Evolutionary conservation across 2,329 filamentous ascomycete species (phyloP).

Genomic region (Botrytis hyacinthi): DNA sequence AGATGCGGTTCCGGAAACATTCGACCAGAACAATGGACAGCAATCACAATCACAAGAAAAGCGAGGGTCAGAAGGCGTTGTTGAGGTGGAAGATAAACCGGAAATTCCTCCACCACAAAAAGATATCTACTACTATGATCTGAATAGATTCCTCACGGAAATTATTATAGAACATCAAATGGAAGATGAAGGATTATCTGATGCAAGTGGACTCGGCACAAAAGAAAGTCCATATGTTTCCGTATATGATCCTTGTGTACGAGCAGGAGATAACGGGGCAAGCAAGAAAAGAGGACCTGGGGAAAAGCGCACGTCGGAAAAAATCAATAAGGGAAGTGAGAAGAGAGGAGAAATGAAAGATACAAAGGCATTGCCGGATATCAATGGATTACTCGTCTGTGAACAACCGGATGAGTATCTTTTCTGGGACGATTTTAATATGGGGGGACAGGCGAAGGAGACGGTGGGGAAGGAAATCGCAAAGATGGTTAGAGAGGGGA

Average conservation of each 20-base stretch:
- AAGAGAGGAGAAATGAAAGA: neutral
- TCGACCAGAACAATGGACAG: neutral
- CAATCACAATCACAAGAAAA: neutral
- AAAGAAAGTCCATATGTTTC: slow-evolving; percentile 28
- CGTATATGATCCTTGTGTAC: slow-evolving; percentile 32
- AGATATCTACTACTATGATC: slow-evolving; percentile 31
- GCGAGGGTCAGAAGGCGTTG: neutral
- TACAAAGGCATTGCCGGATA: slow-evolving; percentile 13
- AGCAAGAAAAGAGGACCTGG: slow-evolving; percentile 14
- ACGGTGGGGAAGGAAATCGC: slow-evolving; percentile 39
- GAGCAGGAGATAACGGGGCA: slow-evolving; percentile 26
- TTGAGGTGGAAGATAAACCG: slow-evolving; percentile 15
- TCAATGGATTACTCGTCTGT: slow-evolving; percentile 41
- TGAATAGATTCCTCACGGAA: slow-evolving; percentile 43
- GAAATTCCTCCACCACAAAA: slow-evolving; percentile 28
- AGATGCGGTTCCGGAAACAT: neutral
- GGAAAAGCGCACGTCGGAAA: neutral
- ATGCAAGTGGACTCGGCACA: slow-evolving; percentile 46
- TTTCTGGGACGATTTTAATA: slow-evolving; percentile 52
- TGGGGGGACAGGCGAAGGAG: slow-evolving; percentile 42
- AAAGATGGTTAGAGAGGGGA: slow-evolving; percentile 24
- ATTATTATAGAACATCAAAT: slow-evolving; percentile 51
- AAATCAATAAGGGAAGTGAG: neutral
- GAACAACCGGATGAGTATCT: slow-evolving; percentile 45
- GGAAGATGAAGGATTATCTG: slow-evolving; percentile 43